Percentiles rank a stretch among this genome's conserved stretches.
Evolutionary conservation across 2,329 filamentous ascomycete species (phyloP).

Genomic region (Chaetomiaceae sp.): DNA sequence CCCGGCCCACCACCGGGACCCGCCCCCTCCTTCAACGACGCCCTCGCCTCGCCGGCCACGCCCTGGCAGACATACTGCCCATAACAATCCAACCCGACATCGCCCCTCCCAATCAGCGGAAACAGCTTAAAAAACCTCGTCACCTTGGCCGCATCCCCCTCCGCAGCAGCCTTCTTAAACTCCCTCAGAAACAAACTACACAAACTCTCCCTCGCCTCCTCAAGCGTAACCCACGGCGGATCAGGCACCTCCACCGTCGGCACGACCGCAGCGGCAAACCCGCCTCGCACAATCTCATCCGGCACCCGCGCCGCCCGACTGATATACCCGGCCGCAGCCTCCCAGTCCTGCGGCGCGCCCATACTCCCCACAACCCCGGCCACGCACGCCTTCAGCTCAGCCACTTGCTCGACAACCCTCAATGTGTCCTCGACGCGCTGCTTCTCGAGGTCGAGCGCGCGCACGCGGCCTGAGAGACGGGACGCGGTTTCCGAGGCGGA

Average conservation of each 20-base stretch:
- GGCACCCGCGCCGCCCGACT: conserved; percentile 79
- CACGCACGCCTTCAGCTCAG: conserved; percentile 94
- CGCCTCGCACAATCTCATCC: conserved; percentile 70
- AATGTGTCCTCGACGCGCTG: conserved; percentile 85
- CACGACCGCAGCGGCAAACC: conserved; percentile 87
- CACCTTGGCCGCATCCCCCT: conserved; percentile 82
- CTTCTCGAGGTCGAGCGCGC: conserved; percentile 85
- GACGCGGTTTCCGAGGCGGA: conserved; percentile 80
- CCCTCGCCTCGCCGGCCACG: conserved; percentile 77
- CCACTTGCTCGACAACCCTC: conserved; percentile 89
- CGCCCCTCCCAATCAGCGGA: conserved; percentile 82
- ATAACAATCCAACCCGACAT: conserved; percentile 90
- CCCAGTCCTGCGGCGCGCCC: conserved; percentile 98
- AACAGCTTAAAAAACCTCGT: conserved; percentile 98
- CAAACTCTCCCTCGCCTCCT: conserved; percentile 81
- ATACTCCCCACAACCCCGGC: conserved; percentile 92
- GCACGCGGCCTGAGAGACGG: conserved; percentile 81
- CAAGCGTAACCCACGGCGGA: conserved; percentile 78
- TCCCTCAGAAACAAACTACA: conserved; percentile 89
- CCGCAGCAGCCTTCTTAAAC: conserved; percentile 85
- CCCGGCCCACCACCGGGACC: conserved; percentile 44
- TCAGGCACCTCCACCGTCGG: conserved; percentile 95
- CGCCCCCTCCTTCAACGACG: conserved; percentile 68
- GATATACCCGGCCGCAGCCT: conserved; percentile 88
- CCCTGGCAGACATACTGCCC: conserved; percentile 94